Evolutionary conservation across 2,329 filamentous ascomycete species (phyloP).

Genomic region (Pseudopithomyces chartarum): DNA sequence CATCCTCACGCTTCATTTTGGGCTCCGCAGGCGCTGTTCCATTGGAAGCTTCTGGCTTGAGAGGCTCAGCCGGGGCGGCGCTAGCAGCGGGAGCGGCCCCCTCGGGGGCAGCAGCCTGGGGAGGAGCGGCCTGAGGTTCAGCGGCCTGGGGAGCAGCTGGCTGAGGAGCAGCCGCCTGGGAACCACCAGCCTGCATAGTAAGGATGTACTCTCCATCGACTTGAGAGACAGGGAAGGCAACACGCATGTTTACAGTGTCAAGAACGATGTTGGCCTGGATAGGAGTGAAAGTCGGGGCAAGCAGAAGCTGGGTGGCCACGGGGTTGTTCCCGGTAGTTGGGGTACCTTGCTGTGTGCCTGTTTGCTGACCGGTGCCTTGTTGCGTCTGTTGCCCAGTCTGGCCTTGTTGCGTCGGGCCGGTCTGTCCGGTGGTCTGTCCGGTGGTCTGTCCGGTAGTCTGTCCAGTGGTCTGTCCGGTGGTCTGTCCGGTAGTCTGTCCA

Average conservation of each 20-base stretch:
- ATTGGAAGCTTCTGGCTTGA: constrained; percentile 19
- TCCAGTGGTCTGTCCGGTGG: neutral
- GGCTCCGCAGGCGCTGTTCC: constrained; percentile 18
- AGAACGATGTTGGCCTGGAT: constrained; percentile 40
- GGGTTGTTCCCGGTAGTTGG: constrained; percentile 39
- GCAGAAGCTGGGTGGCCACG: constrained; percentile 39
- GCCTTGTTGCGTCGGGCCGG: constrained; percentile 10
- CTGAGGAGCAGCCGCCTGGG: constrained; percentile 8
- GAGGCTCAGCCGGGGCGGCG: constrained; percentile 9
- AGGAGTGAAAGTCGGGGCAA: constrained; percentile 43
- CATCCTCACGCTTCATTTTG: constrained; percentile 21
- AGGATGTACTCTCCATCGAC: constrained; percentile 46
- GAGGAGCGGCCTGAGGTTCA: neutral
- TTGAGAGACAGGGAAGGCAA: constrained; percentile 42
- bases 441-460: neutral
- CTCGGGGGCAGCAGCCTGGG: constrained; percentile 5
- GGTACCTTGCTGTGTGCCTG: constrained; percentile 19
- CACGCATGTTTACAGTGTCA: constrained; percentile 42
- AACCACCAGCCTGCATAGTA: constrained; percentile 30
- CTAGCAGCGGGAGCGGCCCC: too few relatives aligned
- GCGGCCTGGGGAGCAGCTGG: neutral
- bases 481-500: constrained; percentile 1
- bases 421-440: neutral
- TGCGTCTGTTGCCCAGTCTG: neutral
- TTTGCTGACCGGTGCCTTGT: neutral